Percentiles rank a stretch among this genome's conserved stretches.
phyloP scores from a whole-genome alignment of 2,329 filamentous ascomycete genomes.

The Aspergillus fumigatus region DNA sequence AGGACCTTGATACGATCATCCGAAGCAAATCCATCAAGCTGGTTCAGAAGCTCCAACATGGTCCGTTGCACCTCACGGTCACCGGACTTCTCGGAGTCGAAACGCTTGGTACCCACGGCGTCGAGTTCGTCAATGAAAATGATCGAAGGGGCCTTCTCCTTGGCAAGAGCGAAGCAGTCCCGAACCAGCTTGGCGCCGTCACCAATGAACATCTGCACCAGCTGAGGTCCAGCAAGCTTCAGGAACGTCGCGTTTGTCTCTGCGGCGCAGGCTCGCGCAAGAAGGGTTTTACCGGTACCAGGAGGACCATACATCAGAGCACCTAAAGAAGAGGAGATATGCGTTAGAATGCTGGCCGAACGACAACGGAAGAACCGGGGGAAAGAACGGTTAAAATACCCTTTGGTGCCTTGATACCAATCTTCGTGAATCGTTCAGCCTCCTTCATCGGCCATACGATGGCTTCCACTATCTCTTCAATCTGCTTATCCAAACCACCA shows the following conservation, averaged over 20 bases:
- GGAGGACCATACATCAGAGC: slow-evolving; percentile 88
- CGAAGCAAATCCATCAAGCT: slow-evolving; percentile 95
- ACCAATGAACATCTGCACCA: slow-evolving; percentile 99
- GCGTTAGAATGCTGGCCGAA: slow-evolving; percentile 7
- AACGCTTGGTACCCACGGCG: slow-evolving; percentile 97
- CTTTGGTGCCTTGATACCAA: slow-evolving; percentile 98
- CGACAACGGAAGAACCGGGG: background rate
- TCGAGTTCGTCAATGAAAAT: slow-evolving; percentile 99
- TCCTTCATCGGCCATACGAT: slow-evolving; percentile 99
- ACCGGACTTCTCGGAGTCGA: slow-evolving; percentile 96
- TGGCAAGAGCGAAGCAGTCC: slow-evolving; percentile 94
- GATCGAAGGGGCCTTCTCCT: slow-evolving; percentile 97
- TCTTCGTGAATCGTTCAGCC: slow-evolving; percentile 98
- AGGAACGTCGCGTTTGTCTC: slow-evolving; percentile 98
- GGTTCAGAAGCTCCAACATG: slow-evolving; percentile 97
- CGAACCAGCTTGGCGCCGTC: slow-evolving; percentile 96
- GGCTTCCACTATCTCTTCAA: slow-evolving; percentile 95
- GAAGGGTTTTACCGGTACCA: slow-evolving; percentile 49
- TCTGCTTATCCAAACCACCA: slow-evolving; percentile 96
- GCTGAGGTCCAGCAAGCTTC: slow-evolving; percentile 93
- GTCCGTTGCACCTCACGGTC: slow-evolving; percentile 97
- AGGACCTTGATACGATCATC: slow-evolving; percentile 96
- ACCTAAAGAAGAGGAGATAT: slow-evolving; percentile 49
- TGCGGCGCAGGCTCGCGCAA: slow-evolving; percentile 92
- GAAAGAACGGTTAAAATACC: slow-evolving; percentile 52